Evolutionary conservation across 2,329 filamentous ascomycete genomes (phyloP), one percentile per base, ranked within the genome.

Genomic region (Septoria petroselini): DNA sequence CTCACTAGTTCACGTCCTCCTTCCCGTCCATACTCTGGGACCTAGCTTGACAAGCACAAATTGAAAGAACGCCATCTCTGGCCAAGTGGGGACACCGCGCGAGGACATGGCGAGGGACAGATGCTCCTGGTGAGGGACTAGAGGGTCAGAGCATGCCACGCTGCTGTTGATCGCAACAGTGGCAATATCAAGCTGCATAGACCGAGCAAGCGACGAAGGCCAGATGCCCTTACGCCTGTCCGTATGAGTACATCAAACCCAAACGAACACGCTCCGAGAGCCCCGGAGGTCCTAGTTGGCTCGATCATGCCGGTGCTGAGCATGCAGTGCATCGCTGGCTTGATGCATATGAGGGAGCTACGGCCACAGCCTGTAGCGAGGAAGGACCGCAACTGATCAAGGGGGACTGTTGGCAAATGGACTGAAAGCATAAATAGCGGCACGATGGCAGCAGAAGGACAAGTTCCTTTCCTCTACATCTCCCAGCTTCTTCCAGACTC

Each of bases 221-320:
- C 55, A 54, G 43, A 48, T 55, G 50, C 53, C 54, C 45, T 52
- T 55, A 52, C 54, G 61, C 58, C 60, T 62, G 52, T 54, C 52
- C 33, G 54, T 52, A 53, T 48, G 43, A 58, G 57, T 45, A 44
- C 41, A 67, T 64, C 73, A 72, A 70, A 69, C 70, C 67, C 66
- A 68, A 45, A 67, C 58, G 67, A 68, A 58, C 65, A 67, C 65
- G 63, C 66, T 67, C 67, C 67, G 67, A 65, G 47, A 60, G 66
- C 73, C 52, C 72, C 68, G 71, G 68, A 63, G 68, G 67, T 55
- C 67, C 64, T 69, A 59, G 73, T 75, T 74, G 72, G 72, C 67
- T 61, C 52, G 55, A 58, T 58, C 52, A 34, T 47, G 35, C 48
- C 41, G 50, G 45, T 49, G 47, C 45, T 53, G 47, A 50, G 44